Conservation (phyloP, 805 yeast species). For the Starmerella sp. region DNA sequence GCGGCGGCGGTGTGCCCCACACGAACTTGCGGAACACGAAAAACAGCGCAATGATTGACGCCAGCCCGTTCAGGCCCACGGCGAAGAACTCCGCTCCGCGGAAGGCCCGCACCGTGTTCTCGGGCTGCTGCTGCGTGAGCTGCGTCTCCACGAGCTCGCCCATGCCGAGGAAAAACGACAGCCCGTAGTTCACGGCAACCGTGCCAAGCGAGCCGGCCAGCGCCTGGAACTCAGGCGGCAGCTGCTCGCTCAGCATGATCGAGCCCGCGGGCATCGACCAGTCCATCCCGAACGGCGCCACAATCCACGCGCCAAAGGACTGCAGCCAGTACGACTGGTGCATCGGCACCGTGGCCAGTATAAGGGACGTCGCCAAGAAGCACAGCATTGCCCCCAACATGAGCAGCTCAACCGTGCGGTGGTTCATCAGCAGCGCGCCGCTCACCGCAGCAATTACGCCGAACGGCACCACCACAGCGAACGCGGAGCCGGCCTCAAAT, state of each 20-base stretch:
- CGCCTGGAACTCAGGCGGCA: conserved; percentile 59
- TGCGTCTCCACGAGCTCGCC: conserved; percentile 33
- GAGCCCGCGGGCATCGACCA: conserved; percentile 64
- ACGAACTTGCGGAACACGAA: background rate
- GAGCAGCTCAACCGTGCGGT: conserved; percentile 39
- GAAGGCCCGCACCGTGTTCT: conserved; percentile 1
- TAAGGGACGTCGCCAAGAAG: conserved; percentile 31
- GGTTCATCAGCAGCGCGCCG: conserved; percentile 40
- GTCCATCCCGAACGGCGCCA: conserved; percentile 65
- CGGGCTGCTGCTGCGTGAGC: background rate
- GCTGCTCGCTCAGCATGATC: conserved; percentile 43
- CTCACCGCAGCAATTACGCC: conserved; percentile 48
- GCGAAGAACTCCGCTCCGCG: conserved; percentile 9
- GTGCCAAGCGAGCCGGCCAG: conserved; percentile 64
- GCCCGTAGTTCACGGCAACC: conserved; percentile 60
- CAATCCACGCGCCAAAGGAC: conserved; percentile 43
- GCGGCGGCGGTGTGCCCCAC: background rate
- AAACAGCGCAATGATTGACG: background rate
- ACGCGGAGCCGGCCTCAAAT: conserved; percentile 37
- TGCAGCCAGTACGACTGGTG: conserved; percentile 49
- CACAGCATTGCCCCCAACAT: conserved; percentile 41
- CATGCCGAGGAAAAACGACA: conserved; percentile 54
- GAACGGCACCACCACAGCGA: conserved; percentile 37
- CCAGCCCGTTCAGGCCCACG: conserved; percentile 7
- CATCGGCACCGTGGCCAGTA: conserved; percentile 33